Base-by-base conservation (phyloP, 768 basidiomycete genomes). In the Fomitopsis serialis region DNA sequence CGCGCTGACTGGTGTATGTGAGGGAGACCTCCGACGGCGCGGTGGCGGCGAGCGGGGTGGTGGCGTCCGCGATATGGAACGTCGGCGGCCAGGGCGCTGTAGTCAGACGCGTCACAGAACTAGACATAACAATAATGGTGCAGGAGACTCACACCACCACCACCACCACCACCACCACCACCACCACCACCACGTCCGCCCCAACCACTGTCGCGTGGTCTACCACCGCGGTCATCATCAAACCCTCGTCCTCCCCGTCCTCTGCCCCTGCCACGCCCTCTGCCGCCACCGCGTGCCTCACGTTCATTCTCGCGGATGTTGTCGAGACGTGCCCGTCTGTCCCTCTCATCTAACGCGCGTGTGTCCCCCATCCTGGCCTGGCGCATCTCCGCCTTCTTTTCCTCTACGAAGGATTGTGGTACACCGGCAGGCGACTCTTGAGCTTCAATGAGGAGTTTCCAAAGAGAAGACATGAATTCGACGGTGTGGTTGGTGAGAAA, bases 381-480 rank as follows among this genome's bases (percentile, higher is more conserved):
- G n/a, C 89, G 77, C 80, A 96, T 84, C 66, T 96, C 93, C 62
- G 82, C 82, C 68, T 97, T 97, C 72, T 96, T 95, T 68, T 87
- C 85, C 60, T 97, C 92, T 2, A 97, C 80, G 63, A 96, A 90
- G 11, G 88, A 88, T 11, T 82, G 80, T 8, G 97, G 97, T 0
- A 99, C 89, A 55, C 94, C 94, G 10, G 90, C 88, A 1, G 87
- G 80, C 27, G 90, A 89, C 29, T 78, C 78, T 68, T 98, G 96
- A 2, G 97, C 97, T 60, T 96, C 94, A 3, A 98, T 74, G n/a
- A 99, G 75, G 5, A 98, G 76, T 23, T 77, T 83, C 97, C 97
- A 99, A 0, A 99, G 78, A 0, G 84, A 78, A 5, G 73, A 68
- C 94, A 97, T 97, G 70, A 99, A 99, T 0, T 75, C 68, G 0